Base-by-base conservation (phyloP, 441 rosid genomes). In the Melianthus villosus region DNA sequence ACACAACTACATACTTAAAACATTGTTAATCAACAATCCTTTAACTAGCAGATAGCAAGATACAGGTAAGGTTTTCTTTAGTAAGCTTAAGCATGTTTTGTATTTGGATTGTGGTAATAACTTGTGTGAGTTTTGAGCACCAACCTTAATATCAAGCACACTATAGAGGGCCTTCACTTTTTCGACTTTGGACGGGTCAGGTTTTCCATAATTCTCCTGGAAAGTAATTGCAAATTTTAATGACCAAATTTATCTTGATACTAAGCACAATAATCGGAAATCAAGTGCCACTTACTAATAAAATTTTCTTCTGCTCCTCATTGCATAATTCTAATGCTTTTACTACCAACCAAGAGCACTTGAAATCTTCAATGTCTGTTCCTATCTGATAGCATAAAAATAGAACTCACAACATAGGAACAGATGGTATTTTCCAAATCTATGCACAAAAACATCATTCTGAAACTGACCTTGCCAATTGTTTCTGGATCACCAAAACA, bases 301-400 rank as follows among this genome's bases (percentile, higher is more conserved):
- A 42, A n/a, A 71, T 26, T 66, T 68, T 68, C 68, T 78, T 75
- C 51, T 84, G 93, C 42, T 75, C 85, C 51, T 73, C 71, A 9
- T 56, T 73, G 63, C 79, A 65, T 12, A 62, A 60, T 56, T 77
- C 85, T 44, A 81, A 60, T 7, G 89, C 93, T 59, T 69, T 84
- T 16, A 80, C 93, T 17, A 75, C 85, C 74, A 84, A 50, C 89
- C 95, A 84, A 7, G 95, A 81, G 75, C 96, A 81, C 67, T 85
- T 85, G 35, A 78, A 81, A 63, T 81, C 93, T 68, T 78, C 91
- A 35, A 81, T 81, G 62, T 85, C 93, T 3, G 96, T 81, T 51
- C 96, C 93, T 37, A 73, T 73, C 96, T 84, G 76, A 62, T 35
- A 47, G 33, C 17, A 6, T 15, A 13, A 0, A n/a, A 29, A 33